Conservation (phyloP, 805 yeast species). For the Kodamaea kakaduensis region DNA sequence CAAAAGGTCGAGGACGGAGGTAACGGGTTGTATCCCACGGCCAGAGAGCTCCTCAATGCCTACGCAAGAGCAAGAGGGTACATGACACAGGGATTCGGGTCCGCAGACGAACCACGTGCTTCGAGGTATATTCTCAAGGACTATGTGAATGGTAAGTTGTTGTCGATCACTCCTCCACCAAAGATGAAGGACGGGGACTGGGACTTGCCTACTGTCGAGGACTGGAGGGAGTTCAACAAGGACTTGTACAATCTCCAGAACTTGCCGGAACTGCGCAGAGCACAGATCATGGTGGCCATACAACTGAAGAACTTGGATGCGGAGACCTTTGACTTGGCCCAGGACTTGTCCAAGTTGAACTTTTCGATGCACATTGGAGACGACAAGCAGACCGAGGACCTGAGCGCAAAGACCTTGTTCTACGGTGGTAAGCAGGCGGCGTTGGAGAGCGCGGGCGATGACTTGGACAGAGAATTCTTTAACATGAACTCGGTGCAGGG, state of each 20-base stretch:
- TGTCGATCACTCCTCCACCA: conserved; percentile 89
- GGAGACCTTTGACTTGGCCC: conserved; percentile 59
- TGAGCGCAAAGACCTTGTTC: conserved; percentile 38
- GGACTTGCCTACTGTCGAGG: conserved; percentile 44
- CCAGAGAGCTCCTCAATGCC: conserved; percentile 83
- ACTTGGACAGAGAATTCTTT: conserved; percentile 84
- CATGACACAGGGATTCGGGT: conserved; percentile 95
- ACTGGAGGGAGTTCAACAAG: conserved; percentile 55
- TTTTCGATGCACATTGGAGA: conserved; percentile 71
- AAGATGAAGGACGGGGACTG: conserved; percentile 52
- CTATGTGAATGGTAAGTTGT: conserved; percentile 86
- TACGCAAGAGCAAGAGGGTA: conserved; percentile 96
- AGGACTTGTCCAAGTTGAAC: conserved; percentile 66
- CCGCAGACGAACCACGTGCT: conserved; percentile 95
- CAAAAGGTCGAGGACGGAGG: conserved; percentile 84
- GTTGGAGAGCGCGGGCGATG: conserved; percentile 70
- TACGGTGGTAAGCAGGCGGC: conserved; percentile 86
- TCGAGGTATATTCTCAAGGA: conserved; percentile 90
- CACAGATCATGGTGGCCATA: conserved; percentile 66
- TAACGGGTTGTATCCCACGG: conserved; percentile 72
- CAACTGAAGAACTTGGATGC: conserved; percentile 47
- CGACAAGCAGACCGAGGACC: conserved; percentile 15
- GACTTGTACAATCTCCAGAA: conserved; percentile 65
- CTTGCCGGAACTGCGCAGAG: conserved; percentile 69
- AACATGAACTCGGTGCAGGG: conserved; percentile 63